Base-by-base conservation (phyloP, 2,329 filamentous ascomycete species). In the Elsinoe ampelina region DNA sequence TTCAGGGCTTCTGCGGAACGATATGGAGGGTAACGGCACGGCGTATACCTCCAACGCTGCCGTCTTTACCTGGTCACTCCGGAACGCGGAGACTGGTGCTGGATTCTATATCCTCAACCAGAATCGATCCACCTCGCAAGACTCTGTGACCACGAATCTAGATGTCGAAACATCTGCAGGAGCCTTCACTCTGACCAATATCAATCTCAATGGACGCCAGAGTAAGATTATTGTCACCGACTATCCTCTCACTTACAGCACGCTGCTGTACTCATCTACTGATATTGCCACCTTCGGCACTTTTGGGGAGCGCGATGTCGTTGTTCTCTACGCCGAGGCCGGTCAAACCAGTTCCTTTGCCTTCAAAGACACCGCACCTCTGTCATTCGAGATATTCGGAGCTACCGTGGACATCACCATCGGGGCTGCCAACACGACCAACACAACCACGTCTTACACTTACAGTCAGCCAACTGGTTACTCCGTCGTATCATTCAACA, bases 221-320 rank as follows among this genome's bases (percentile, higher is more conserved):
- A 79, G 80, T 13, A 84, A 84, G 71, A 80, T 85, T 13, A 66
- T 83, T 4, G 78, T 81, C 0, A 81, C 80, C 0, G 81, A 85
- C 62, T 85, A 83, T 54, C 66, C 62, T 1, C 76, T 83, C 42
- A 80, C 79, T 1, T 65, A 69, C 6, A 71, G 79, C 58, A 77
- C 67, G 0, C 65, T 82, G 0, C 65, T 82, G 0, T 82, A 82
- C 64, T 80, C 79, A 0, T 81, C 79, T 1, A 76, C 77, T 0
- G 79, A 82, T 58, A 71, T 82, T 0, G 64, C 81, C 7, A 81
- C 75, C 0, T 74, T 72, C 62, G 68, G 68, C 10, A 45, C 71
- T 2, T 65, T 73, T 13, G 68, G 70, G 38, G 62, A 60, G 1
- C 48, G 45, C 12, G 59, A 64, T n/a, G 55, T 59, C 0, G 19